These are phyloP conservation scores for Trichophyton schoenleinii DNA, from an alignment of 2,329 filamentous ascomycete genomes.

Conservation along the genomic window DNA sequence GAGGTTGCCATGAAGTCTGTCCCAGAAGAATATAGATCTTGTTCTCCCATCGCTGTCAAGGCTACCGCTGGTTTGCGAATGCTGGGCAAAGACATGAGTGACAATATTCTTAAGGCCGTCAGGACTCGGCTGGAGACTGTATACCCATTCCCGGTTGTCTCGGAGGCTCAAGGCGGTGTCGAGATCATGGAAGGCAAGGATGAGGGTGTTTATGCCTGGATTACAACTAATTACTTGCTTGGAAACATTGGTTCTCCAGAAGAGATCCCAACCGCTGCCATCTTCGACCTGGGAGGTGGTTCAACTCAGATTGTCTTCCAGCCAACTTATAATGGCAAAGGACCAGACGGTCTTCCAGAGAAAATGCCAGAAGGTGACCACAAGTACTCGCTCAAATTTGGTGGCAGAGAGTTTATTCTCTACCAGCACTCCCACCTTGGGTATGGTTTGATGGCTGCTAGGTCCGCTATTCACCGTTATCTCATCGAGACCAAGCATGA, in stretches of 20 bases:
- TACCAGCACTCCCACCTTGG: slow-evolving; percentile 98
- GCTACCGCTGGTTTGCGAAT: slow-evolving; percentile 88
- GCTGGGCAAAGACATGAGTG: slow-evolving; percentile 66
- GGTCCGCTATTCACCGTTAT: slow-evolving; percentile 67
- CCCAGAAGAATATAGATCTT: slow-evolving; percentile 78
- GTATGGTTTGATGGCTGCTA: slow-evolving; percentile 91
- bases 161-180: slow-evolving; percentile 71
- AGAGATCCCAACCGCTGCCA: slow-evolving; percentile 76
- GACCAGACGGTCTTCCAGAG: slow-evolving; percentile 68
- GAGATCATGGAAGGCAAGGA: slow-evolving; percentile 96
- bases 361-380: slow-evolving; percentile 81
- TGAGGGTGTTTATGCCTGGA: slow-evolving; percentile 97
- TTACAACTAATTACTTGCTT: slow-evolving; percentile 95
- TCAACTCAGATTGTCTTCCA: slow-evolving; percentile 98
- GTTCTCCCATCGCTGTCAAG: slow-evolving; percentile 92
- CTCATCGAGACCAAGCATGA: slow-evolving; percentile 61
- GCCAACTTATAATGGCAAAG: slow-evolving; percentile 69
- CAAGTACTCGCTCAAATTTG: slow-evolving; percentile 86
- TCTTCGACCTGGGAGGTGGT: slow-evolving; percentile 92
- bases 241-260: slow-evolving; percentile 94
- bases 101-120: slow-evolving; percentile 76
- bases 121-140: slow-evolving; percentile 68
- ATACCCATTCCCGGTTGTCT: slow-evolving; percentile 91
- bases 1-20: slow-evolving; percentile 72
- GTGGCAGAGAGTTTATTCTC: slow-evolving; percentile 77